Percentiles rank a stretch among this genome's conserved stretches.
Evolutionary conservation across 495 filamentous ascomycete species (phyloP).

Genomic region (Aspergillus leporis): DNA sequence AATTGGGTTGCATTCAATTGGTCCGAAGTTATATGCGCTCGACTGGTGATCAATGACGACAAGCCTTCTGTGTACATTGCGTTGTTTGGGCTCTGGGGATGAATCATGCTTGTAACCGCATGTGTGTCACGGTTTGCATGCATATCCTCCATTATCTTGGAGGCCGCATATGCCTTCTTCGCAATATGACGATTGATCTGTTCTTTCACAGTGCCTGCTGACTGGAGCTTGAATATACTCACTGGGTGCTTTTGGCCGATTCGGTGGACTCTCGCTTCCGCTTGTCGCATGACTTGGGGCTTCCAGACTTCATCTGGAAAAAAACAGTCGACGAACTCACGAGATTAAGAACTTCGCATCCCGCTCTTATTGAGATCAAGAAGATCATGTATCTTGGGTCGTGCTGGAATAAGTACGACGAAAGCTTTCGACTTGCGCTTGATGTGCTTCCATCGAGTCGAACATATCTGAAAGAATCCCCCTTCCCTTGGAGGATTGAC

Average conservation of each 20-base stretch:
- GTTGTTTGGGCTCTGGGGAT: constrained; percentile 34
- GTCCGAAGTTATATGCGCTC: not conserved
- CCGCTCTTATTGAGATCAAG: constrained; percentile 64
- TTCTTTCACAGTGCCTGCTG: constrained; percentile 61
- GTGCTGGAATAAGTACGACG: constrained; percentile 59
- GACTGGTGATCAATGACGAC: constrained; percentile 5
- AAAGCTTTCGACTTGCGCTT: constrained; percentile 55
- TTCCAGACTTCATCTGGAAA: constrained; percentile 69
- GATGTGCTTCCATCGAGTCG: constrained; percentile 60
- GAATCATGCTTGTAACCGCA: not conserved
- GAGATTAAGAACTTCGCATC: constrained; percentile 65
- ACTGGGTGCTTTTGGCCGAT: constrained; percentile 61
- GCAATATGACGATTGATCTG: constrained; percentile 64
- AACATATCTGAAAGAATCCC: constrained; percentile 47
- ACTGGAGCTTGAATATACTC: constrained; percentile 58
- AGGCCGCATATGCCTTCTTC: constrained; percentile 67
- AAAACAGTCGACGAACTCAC: constrained; percentile 60
- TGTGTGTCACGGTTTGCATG: not conserved
- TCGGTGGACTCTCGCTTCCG: constrained; percentile 59
- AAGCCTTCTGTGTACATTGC: not conserved
- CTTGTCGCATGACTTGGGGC: constrained; percentile 61
- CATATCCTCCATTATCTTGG: constrained; percentile 56
- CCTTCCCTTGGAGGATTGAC: constrained; percentile 46
- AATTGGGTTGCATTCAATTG: not conserved
- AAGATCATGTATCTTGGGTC: constrained; percentile 56